Evolutionary conservation across 2,329 filamentous ascomycete genomes (phyloP).

Genomic region (Botryosphaeria dothidea): DNA sequence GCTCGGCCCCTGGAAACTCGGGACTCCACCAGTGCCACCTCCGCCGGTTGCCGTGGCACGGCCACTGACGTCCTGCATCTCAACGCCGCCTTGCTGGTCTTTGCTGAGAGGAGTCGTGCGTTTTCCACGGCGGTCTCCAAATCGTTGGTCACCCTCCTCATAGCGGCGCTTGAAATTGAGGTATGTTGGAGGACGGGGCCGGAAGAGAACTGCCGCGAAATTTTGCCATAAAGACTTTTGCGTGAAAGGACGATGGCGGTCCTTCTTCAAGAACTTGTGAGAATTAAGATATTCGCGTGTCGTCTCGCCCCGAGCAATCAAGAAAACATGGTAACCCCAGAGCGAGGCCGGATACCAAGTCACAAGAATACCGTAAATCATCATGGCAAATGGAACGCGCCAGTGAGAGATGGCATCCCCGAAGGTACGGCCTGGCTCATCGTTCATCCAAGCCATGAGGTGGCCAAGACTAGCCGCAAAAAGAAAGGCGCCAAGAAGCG

Average conservation of each 20-base stretch:
- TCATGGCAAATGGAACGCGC: slow-evolving; percentile 82
- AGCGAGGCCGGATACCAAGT: slow-evolving; percentile 81
- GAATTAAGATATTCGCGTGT: slow-evolving; percentile 95
- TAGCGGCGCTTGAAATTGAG: slow-evolving; percentile 81
- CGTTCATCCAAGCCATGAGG: slow-evolving; percentile 69
- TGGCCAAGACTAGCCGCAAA: slow-evolving; percentile 79
- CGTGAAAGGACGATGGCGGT: slow-evolving; percentile 87
- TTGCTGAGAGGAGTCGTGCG: slow-evolving; percentile 49
- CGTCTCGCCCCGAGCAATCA: slow-evolving; percentile 89
- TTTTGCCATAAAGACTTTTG: slow-evolving; percentile 76
- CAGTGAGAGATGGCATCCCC: slow-evolving; percentile 67
- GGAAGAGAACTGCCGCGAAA: slow-evolving; percentile 76
- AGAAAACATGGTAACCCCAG: slow-evolving; percentile 85
- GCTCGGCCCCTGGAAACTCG: slow-evolving; percentile 5
- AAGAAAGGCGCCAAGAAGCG: slow-evolving; percentile 74
- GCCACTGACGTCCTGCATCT: slow-evolving; percentile 62
- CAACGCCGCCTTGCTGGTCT: slow-evolving; percentile 60
- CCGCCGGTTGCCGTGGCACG: slow-evolving; percentile 1
- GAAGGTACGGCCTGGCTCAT: slow-evolving; percentile 65
- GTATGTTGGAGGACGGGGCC: slow-evolving; percentile 85
- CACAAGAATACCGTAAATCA: slow-evolving; percentile 76
- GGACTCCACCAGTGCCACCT: neutral
- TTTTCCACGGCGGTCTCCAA: slow-evolving; percentile 62
- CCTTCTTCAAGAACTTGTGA: slow-evolving; percentile 90
- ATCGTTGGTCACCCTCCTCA: slow-evolving; percentile 78